phyloP scores from a whole-genome alignment of 768 basidiomycete species.

The Mycena amicta region DNA sequence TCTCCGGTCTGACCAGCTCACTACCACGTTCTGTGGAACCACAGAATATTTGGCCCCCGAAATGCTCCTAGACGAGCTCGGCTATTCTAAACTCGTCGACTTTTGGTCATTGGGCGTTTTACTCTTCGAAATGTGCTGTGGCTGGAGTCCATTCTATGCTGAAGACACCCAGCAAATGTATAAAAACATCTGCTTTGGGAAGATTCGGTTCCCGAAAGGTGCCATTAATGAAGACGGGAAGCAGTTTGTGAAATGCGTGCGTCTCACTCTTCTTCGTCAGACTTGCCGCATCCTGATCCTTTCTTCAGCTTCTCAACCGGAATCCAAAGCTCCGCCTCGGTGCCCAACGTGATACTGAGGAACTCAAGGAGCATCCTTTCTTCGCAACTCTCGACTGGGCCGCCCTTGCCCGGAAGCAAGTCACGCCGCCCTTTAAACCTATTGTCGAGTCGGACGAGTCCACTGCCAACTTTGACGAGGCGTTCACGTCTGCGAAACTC shows the following conservation, averaged over 20 bases:
- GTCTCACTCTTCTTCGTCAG: slow-evolving; percentile 35
- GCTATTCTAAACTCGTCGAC: slow-evolving; percentile 97
- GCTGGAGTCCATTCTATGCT: slow-evolving; percentile 99
- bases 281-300: slow-evolving; percentile 21
- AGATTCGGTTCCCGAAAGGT: slow-evolving; percentile 96
- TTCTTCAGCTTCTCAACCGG: slow-evolving; percentile 84
- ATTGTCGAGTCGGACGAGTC: slow-evolving; percentile 97
- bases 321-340: slow-evolving; percentile 98
- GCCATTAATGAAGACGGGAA: slow-evolving; percentile 98
- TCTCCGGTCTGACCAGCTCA: slow-evolving; percentile 88
- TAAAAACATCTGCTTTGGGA: slow-evolving; percentile 97
- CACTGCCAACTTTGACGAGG: slow-evolving; percentile 97
- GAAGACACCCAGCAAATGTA: slow-evolving; percentile 99
- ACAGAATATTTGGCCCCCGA: slow-evolving; percentile 99
- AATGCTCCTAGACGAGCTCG: slow-evolving; percentile 97
- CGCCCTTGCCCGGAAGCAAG: slow-evolving; percentile 81
- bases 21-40: slow-evolving; percentile 99
- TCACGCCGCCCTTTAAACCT: slow-evolving; percentile 97
- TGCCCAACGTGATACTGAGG: slow-evolving; percentile 84
- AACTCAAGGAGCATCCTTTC: slow-evolving; percentile 95
- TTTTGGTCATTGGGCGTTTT: slow-evolving; percentile 97
- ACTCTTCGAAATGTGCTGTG: slow-evolving; percentile 99
- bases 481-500: slow-evolving; percentile 93
- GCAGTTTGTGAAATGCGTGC: slow-evolving; percentile 96
- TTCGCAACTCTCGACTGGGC: slow-evolving; percentile 92